Evolutionary conservation across 2,329 filamentous ascomycete species (phyloP).

Genomic region (Sporothrix luriei): DNA sequence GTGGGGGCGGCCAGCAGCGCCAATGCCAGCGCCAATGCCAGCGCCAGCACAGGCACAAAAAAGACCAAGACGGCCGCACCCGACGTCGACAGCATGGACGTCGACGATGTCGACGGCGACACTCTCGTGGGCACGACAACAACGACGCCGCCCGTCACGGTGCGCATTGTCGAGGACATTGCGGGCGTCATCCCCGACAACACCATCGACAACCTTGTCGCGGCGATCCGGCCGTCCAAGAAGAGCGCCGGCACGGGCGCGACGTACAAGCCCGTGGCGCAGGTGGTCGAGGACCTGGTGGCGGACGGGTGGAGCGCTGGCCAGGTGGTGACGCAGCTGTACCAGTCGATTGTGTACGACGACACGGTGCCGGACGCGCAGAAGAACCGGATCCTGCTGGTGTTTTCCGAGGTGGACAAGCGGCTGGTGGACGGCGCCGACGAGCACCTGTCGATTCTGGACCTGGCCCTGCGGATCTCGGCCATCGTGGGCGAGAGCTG

Average conservation of each 20-base stretch:
- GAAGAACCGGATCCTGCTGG: slow-evolving; percentile 85
- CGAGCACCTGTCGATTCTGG: slow-evolving; percentile 88
- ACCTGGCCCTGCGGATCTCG: slow-evolving; percentile 80
- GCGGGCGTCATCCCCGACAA: slow-evolving; percentile 84
- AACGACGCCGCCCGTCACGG: slow-evolving; percentile 61
- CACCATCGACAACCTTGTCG: slow-evolving; percentile 70
- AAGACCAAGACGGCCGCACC: not conserved
- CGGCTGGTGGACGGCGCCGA: slow-evolving; percentile 91
- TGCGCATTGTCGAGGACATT: slow-evolving; percentile 87
- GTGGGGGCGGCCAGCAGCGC: slow-evolving; percentile 66
- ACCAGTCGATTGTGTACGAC: slow-evolving; percentile 79
- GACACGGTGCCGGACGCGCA: slow-evolving; percentile 80
- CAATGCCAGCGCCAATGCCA: not conserved
- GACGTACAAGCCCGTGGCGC: slow-evolving; percentile 73
- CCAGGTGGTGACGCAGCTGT: slow-evolving; percentile 79
- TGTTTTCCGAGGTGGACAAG: slow-evolving; percentile 95
- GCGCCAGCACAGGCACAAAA: not conserved
- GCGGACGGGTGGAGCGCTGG: slow-evolving; percentile 96
- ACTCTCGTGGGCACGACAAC: slow-evolving; percentile 37
- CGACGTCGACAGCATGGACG: slow-evolving; percentile 20
- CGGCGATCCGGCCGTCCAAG: slow-evolving; percentile 70
- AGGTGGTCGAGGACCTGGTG: slow-evolving; percentile 84
- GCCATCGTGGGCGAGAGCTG: slow-evolving; percentile 62
- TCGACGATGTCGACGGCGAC: slow-evolving; percentile 56
- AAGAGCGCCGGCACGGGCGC: slow-evolving; percentile 50